phyloP scores from a whole-genome alignment of 306 rosid genomes.

The Vigna radiata region DNA sequence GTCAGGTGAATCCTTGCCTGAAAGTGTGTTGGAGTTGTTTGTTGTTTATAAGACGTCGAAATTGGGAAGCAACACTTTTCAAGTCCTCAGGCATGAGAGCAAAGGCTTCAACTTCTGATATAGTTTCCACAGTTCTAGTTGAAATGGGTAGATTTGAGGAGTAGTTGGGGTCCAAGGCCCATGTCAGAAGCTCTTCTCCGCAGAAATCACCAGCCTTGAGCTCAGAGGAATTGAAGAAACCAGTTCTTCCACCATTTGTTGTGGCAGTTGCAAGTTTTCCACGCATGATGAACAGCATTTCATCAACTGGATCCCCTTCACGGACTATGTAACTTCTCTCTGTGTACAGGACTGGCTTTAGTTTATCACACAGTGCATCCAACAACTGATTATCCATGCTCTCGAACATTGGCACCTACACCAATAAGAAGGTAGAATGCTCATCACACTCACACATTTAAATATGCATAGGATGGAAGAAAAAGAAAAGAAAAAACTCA shows the following conservation, averaged over 20 bases:
- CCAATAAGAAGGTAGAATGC: neutral
- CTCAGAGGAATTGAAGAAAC: constrained; percentile 61
- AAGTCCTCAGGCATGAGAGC: constrained; percentile 79
- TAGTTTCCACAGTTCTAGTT: constrained; percentile 72
- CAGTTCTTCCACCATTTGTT: constrained; percentile 79
- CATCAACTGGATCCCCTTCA: constrained; percentile 94
- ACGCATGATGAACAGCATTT: constrained; percentile 86
- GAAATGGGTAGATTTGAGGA: constrained; percentile 75
- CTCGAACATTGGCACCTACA: constrained; percentile 79
- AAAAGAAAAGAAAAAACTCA: neutral
- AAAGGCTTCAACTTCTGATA: constrained; percentile 88
- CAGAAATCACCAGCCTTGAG: constrained; percentile 89
- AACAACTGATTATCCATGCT: constrained; percentile 70
- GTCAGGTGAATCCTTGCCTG: constrained; percentile 60
- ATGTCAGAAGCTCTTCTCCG: constrained; percentile 94
- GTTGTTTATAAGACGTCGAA: constrained; percentile 68
- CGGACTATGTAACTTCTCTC: constrained; percentile 64
- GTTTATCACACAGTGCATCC: constrained; percentile 78
- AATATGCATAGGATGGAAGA: too few species aligned
- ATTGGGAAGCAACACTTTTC: constrained; percentile 76
- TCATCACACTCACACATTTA: too few species aligned
- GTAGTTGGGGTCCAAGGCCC: constrained; percentile 81
- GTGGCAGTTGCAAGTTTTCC: constrained; percentile 67
- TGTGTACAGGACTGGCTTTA: constrained; percentile 80
- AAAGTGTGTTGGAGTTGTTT: constrained; percentile 72